Percentiles rank a stretch among this genome's conserved stretches.
Evolutionary conservation across 306 rosid species (phyloP).

Genomic region (Begonia loranthoides): DNA sequence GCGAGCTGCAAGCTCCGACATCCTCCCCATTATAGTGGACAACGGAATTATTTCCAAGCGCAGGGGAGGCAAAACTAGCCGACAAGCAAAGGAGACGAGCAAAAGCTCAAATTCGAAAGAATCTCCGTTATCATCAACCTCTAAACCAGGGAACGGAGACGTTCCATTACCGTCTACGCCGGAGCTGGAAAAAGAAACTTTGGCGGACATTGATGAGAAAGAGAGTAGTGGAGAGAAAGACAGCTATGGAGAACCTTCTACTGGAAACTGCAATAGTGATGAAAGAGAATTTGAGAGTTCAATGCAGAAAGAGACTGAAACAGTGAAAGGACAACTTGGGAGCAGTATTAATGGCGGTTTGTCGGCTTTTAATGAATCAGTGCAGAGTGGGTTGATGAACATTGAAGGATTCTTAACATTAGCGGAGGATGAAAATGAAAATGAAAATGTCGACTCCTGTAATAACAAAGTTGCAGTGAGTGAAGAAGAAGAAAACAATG

Average conservation of each 20-base stretch:
- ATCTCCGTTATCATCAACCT: neutral
- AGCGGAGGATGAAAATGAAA: conserved; percentile 19
- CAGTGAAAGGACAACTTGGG: conserved; percentile 3
- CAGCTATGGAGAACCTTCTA: too few relatives aligned
- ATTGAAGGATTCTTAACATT: conserved; percentile 18
- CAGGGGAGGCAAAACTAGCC: conserved; percentile 26
- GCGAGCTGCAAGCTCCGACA: too few relatives aligned
- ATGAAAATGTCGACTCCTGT: conserved; percentile 1
- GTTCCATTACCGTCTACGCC: conserved; percentile 17
- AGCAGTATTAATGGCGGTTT: conserved; percentile 17
- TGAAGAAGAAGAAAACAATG: conserved; percentile 12
- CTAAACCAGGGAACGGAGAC: neutral
- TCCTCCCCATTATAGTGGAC: neutral
- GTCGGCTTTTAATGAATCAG: conserved; percentile 16
- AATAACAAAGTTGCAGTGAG: neutral
- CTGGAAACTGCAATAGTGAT: neutral
- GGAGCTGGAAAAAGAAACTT: conserved; percentile 14
- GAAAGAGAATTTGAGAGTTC: neutral
- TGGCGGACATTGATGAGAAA: neutral
- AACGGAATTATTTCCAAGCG: conserved; percentile 4
- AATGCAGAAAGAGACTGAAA: neutral
- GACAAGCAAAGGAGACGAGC: neutral
- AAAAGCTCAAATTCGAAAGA: conserved; percentile 3
- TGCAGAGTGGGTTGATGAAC: conserved; percentile 14
- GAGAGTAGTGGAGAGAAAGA: too few relatives aligned